Conservation (phyloP, 2,329 filamentous ascomycete genomes). For the Lachnellula occidentalis region DNA sequence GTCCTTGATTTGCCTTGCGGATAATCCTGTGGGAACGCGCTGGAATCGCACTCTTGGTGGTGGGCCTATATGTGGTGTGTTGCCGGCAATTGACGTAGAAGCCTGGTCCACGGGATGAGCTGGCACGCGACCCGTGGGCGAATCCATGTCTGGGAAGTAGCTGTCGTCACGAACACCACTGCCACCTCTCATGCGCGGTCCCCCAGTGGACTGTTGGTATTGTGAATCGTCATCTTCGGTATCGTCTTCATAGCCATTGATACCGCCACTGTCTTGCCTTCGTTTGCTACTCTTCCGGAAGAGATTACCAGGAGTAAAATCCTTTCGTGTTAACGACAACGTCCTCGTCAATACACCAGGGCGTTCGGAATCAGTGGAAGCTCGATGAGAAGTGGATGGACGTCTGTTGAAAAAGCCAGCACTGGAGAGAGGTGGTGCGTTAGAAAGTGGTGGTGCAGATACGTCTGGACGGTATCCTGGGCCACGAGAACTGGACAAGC, state of each 20-base stretch:
- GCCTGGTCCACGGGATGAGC: slow-evolving; percentile 15
- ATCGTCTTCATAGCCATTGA: slow-evolving; percentile 49
- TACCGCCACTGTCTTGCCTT: slow-evolving; percentile 42
- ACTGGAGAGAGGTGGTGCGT: slow-evolving; percentile 17
- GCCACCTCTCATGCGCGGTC: slow-evolving; percentile 31
- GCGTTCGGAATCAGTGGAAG: slow-evolving; percentile 35
- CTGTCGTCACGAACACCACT: slow-evolving; percentile 40
- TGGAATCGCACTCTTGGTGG: slow-evolving; percentile 42
- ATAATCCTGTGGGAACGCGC: slow-evolving; percentile 65
- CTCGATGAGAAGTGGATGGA: slow-evolving; percentile 36
- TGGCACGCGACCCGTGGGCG: slow-evolving; percentile 10
- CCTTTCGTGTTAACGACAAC: slow-evolving; percentile 54
- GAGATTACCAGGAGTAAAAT: slow-evolving; percentile 40
- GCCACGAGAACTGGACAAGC: slow-evolving; percentile 29
- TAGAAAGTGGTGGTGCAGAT: slow-evolving; percentile 23
- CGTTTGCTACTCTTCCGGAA: slow-evolving; percentile 43
- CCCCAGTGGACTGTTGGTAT: slow-evolving; percentile 6
- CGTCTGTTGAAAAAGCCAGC: slow-evolving; percentile 37
- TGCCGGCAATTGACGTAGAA: slow-evolving; percentile 22
- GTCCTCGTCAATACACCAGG: slow-evolving; percentile 46
- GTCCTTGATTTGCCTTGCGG: slow-evolving; percentile 54
- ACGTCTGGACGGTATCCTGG: slow-evolving; percentile 28
- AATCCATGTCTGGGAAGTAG: slow-evolving; percentile 40
- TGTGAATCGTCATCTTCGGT: slow-evolving; percentile 22
- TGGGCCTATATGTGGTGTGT: slow-evolving; percentile 12